These are phyloP conservation scores for Arachis hypogaea DNA, from an alignment of 306 rosid species.

Conservation along the genomic window DNA sequence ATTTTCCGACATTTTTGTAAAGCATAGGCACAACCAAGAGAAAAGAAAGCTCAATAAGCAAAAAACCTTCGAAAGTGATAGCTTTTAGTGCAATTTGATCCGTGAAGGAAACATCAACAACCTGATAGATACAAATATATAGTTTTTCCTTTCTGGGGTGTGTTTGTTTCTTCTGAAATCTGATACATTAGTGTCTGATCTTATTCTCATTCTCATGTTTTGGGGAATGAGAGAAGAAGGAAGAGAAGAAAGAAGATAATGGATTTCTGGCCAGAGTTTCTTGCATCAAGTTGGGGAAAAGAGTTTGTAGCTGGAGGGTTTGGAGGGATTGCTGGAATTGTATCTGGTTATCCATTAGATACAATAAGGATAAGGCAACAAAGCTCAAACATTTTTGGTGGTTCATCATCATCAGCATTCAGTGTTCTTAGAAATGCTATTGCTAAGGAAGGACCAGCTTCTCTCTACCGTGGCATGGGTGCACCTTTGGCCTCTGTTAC, in stretches of 20 bases:
- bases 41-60: not conserved
- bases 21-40: not conserved
- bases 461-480: constrained; percentile 85
- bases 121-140: not conserved
- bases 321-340: constrained; percentile 85
- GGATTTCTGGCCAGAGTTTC: constrained; percentile 88
- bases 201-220: not conserved
- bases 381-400: constrained; percentile 37
- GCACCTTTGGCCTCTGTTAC: constrained; percentile 87
- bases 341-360: constrained; percentile 87
- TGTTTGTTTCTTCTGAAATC: not conserved
- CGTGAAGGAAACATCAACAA: constrained; percentile 19
- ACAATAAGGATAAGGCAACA: constrained; percentile 75
- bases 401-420: constrained; percentile 59
- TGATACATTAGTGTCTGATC: not conserved
- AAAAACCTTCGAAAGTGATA: not conserved
- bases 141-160: constrained; percentile 1
- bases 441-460: constrained; percentile 60
- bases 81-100: not conserved
- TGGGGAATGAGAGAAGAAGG: constrained; percentile 40
- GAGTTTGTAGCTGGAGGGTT: constrained; percentile 93
- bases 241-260: constrained; percentile 31
- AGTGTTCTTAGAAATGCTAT: constrained; percentile 58
- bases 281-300: constrained; percentile 76
- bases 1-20: not conserved